A percentile compares a stretch with the other conserved stretches of the same genome.
Conservation (phyloP, 768 basidiomycete species). For the Pisolithus albus region DNA sequence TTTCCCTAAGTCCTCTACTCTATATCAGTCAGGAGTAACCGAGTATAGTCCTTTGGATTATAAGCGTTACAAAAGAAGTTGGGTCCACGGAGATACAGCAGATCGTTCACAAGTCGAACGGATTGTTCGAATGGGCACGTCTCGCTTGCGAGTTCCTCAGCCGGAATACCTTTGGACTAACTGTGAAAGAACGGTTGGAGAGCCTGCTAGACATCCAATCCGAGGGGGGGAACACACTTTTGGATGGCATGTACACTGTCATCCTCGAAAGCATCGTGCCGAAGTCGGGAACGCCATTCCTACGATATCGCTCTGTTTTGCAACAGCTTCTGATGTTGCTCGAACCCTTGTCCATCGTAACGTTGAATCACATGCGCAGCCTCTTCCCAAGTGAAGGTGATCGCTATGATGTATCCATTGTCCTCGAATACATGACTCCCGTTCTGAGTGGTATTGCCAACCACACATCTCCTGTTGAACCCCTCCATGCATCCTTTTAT, state of each 20-base stretch:
- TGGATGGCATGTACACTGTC: neutral
- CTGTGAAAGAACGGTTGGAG: neutral
- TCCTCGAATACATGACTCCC: constrained; percentile 1
- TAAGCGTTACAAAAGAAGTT: too few species aligned
- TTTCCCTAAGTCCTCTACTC: too few species aligned
- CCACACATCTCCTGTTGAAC: constrained; percentile 3
- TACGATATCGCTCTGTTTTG: neutral
- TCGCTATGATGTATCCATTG: neutral
- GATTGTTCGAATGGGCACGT: neutral
- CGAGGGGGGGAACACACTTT: neutral
- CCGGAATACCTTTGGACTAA: neutral
- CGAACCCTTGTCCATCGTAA: constrained; percentile 1
- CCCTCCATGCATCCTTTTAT: constrained; percentile 23
- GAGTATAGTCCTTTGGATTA: too few species aligned
- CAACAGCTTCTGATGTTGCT: neutral
- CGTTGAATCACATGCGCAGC: neutral
- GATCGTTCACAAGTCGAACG: neutral
- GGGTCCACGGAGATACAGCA: neutral
- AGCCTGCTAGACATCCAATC: neutral
- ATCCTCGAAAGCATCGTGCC: neutral
- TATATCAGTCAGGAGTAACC: too few species aligned
- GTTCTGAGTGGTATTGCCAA: constrained; percentile 4
- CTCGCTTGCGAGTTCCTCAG: neutral
- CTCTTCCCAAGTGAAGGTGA: neutral
- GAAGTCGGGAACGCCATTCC: neutral